Evolutionary conservation across 305 asterid genomes (phyloP).

Genomic region (Ajuga reptans): DNA sequence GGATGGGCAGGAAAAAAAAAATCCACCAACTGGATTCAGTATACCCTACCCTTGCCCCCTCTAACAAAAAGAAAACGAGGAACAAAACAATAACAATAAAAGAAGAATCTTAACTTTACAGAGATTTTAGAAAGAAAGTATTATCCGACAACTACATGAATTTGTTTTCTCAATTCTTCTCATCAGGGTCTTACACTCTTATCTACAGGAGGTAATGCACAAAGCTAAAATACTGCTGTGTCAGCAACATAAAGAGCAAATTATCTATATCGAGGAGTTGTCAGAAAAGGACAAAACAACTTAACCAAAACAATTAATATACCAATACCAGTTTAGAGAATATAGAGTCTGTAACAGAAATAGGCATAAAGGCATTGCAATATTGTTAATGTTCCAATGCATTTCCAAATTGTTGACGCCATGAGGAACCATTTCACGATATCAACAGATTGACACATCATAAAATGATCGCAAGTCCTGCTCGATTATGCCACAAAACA

Average conservation of each 20-base stretch:
- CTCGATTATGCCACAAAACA: neutral
- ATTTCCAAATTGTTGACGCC: neutral
- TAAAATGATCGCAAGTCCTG: neutral
- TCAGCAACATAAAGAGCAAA: neutral
- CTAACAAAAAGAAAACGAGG: neutral
- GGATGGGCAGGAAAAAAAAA: neutral
- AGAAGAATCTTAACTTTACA: neutral
- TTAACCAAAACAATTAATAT: neutral
- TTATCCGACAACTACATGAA: neutral
- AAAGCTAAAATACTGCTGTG: neutral
- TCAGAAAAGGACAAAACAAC: neutral
- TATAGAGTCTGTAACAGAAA: neutral
- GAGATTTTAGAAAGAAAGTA: conserved; percentile 2
- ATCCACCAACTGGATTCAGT: neutral
- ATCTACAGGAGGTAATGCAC: neutral
- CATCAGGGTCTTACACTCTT: neutral
- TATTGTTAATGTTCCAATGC: neutral
- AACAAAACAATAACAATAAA: neutral
- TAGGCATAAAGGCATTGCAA: neutral
- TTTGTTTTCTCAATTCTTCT: neutral
- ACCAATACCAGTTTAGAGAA: neutral
- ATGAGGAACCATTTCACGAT: neutral
- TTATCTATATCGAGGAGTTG: neutral
- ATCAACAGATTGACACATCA: neutral
- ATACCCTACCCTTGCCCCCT: neutral